Evolutionary conservation across 2,329 filamentous ascomycete species (phyloP), one percentile per base, ranked within the genome.

Genomic region (Domatiomyces catenatus): DNA sequence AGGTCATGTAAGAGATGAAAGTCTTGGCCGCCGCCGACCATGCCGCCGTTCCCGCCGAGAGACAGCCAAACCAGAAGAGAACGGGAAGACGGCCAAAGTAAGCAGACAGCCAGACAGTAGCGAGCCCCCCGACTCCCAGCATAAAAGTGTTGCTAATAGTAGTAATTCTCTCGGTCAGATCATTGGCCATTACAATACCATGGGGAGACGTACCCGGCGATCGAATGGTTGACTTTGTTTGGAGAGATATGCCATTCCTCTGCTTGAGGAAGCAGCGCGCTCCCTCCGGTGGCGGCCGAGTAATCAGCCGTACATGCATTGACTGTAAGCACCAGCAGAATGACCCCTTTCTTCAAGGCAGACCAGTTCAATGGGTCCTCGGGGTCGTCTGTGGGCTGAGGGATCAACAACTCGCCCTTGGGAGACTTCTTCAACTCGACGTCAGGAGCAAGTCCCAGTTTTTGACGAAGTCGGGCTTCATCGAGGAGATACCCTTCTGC

Each of bases 351-450:
- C 64, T 69, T 72, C 48, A 59, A 51, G 50, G 66, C 64, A 24
- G 62, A 64, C 75, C 75, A 79, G 58, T 78, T 78, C 42, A 78
- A 61, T 0, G 75, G 75, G 54, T 78, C 75, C 43, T 71, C 63
- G 1, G 70, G 67, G 48, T 75, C 69, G 39, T 69, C 69, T 49
- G 69, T 72, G 0, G 75, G 75, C 59, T 77, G 74, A 1, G 75
- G 75, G 19, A 76, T 74, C 46, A 77, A 66, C 15, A 75, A 69
- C 2, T 70, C 72, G 42, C 65, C 64, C 7, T 66, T 62, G 36
- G 62, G 55, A 15, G 63, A 63, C 20, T 65, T 64, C 56, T 68
- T 67, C 12, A 68, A 50, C 22, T 60, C 56, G 2, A 59, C 59
- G 47, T 59, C 56, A 6, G 59, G 44, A 2, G 54, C 50, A 39